These are phyloP conservation scores for Yamadazyma atmosphaerica DNA, from an alignment of 1,139 yeast species.

Conservation along the genomic window DNA sequence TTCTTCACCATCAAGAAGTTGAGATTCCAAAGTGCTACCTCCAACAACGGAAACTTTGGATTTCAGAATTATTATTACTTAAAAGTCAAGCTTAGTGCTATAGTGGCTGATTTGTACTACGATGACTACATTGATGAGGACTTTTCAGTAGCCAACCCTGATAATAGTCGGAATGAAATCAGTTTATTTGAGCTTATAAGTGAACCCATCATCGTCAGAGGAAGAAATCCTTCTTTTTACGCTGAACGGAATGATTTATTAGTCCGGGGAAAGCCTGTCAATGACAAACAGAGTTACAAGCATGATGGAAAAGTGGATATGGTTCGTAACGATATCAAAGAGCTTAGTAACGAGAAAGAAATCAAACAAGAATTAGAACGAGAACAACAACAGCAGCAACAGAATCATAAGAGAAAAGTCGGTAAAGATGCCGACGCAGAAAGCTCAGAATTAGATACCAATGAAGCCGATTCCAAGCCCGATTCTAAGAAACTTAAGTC, in stretches of 20 bases:
- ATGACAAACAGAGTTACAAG: constrained; percentile 18
- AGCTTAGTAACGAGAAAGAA: not conserved
- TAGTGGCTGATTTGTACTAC: constrained; percentile 45
- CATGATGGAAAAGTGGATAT: constrained; percentile 5
- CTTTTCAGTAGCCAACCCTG: constrained; percentile 18
- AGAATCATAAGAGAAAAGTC: not conserved
- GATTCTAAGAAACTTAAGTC: constrained; percentile 6
- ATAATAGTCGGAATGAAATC: constrained; percentile 33
- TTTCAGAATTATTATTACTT: constrained; percentile 59
- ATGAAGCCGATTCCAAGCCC: constrained; percentile 5
- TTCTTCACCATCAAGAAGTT: constrained; percentile 42
- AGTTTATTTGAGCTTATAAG: constrained; percentile 35
- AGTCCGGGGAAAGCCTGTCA: constrained; percentile 30
- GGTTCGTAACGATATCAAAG: constrained; percentile 5
- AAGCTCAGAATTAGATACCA: constrained; percentile 2
- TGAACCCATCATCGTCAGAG: constrained; percentile 62
- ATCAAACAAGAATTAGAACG: constrained; percentile 2
- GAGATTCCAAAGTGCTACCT: constrained; percentile 64
- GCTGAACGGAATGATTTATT: constrained; percentile 54
- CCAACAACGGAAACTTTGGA: constrained; percentile 59
- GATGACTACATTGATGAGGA: constrained; percentile 43
- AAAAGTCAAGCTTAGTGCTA: constrained; percentile 44
- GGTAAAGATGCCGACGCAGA: constrained; percentile 1
- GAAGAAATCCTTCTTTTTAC: constrained; percentile 66
- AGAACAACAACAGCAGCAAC: constrained; percentile 1